These are phyloP conservation scores for Hanseniaspora mollemarum DNA, from an alignment of 805 yeast genomes.

Conservation along the genomic window DNA sequence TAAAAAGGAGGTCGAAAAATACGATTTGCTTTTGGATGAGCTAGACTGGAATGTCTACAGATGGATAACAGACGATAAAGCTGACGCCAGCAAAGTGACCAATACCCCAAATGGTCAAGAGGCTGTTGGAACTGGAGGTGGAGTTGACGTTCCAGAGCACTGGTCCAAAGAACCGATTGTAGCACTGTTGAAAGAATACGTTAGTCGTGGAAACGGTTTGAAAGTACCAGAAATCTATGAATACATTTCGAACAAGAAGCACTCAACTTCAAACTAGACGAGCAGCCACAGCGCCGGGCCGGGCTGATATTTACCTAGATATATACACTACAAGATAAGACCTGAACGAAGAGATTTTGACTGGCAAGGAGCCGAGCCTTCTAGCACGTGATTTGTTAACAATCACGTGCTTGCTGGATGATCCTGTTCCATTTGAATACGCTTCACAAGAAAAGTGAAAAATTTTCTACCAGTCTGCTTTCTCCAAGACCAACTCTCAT, in stretches of 20 bases:
- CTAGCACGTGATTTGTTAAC: too few relatives aligned
- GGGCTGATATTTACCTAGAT: too few relatives aligned
- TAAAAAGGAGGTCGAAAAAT: constrained; percentile 64
- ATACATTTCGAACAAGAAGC: constrained; percentile 16
- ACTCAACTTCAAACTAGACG: too few relatives aligned
- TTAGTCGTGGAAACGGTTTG: constrained; percentile 53
- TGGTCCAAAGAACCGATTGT: constrained; percentile 66
- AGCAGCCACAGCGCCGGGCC: too few relatives aligned
- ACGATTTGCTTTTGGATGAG: constrained; percentile 75
- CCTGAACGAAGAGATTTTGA: too few relatives aligned
- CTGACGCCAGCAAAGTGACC: constrained; percentile 12
- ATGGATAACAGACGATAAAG: constrained; percentile 63
- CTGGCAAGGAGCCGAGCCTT: too few relatives aligned
- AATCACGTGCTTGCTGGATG: too few relatives aligned
- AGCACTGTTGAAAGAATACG: constrained; percentile 54
- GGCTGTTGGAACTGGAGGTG: constrained; percentile 16
- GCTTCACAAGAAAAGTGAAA: too few relatives aligned
- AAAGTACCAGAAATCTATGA: constrained; percentile 68
- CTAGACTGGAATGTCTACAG: constrained; percentile 99
- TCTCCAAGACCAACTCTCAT: neutral
- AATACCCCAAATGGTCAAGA: constrained; percentile 14
- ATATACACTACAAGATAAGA: too few relatives aligned
- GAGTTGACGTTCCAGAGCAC: constrained; percentile 50
- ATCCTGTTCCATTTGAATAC: too few relatives aligned
- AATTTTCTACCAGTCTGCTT: too few relatives aligned